Evolutionary conservation across 257 asterid species (phyloP), one percentile per base, ranked within the genome.

Genomic region (Fraxinus excelsior): DNA sequence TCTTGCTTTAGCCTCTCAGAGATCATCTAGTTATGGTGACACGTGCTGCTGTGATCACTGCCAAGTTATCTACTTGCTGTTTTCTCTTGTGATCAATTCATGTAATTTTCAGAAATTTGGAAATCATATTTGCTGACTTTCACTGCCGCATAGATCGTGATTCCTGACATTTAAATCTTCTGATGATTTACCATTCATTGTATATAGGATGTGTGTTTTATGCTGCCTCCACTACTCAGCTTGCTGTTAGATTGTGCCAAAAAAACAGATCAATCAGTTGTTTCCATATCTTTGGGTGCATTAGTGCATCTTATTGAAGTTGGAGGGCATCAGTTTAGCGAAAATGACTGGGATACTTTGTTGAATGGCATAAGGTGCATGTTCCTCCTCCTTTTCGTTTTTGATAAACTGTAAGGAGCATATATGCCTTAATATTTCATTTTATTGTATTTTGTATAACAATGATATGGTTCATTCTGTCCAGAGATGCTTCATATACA

Each of bases 321-420:
- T 85, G 99, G 99, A 81, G 99, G 99, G 69, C 99, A 91, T 86
- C 99, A 93, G 80, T 96, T 96, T 84, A 94, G 95, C 82, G 90
- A 91, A 79, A 70, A 73, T 37, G 99, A 93, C 79, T 96, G 99
- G 99, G 95, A 96, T 84, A 96, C 98, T 82, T 84, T 96, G 84
- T 86, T 96, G 82, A 89, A 88, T 85, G 89, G 99, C 90, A 90
- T 96, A 81, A 90, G 99, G 99, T 93, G 79, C 75, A 69, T 76
- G 25, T 75, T 76, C 70, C 76, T 68, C 77, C 71, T 69, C 69
- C 2, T 75, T 65, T 76, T 85, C 31, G 79, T 79, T 38, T 26
- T 32, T 70, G n/a, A 51, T 60, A 25, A 60, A 62, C 68, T 62
- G 31, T 62, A 23, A 62, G 32, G 68, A 62, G 35, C 68, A 23